phyloP scores from a whole-genome alignment of 2,329 filamentous ascomycete genomes.

The Chaetomiaceae sp. region DNA sequence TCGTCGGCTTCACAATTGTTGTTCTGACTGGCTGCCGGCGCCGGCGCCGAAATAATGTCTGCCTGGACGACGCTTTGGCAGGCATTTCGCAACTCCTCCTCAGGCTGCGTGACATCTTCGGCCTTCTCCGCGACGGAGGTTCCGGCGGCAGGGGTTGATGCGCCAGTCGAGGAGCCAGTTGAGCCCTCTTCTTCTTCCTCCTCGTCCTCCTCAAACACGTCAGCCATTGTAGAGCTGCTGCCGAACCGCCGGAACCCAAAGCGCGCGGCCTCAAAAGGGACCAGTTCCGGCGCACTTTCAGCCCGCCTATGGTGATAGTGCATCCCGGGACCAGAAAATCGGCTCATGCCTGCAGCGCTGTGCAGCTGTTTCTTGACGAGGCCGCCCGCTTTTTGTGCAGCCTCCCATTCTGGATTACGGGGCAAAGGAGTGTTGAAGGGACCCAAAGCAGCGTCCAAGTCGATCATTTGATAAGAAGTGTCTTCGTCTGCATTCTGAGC shows the following conservation, averaged over 20 bases:
- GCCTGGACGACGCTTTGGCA: background rate
- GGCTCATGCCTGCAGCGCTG: slow-evolving; percentile 67
- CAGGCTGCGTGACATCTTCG: slow-evolving; percentile 7
- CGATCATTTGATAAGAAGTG: slow-evolving; percentile 74
- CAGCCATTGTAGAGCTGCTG: slow-evolving; percentile 72
- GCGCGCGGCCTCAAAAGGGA: slow-evolving; percentile 62
- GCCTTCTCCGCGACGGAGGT: slow-evolving; percentile 35
- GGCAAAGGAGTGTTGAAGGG: slow-evolving; percentile 79
- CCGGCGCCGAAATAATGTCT: background rate
- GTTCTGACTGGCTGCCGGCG: slow-evolving; percentile 20
- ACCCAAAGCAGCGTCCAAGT: slow-evolving; percentile 87
- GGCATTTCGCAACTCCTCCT: slow-evolving; percentile 1
- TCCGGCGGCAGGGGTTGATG: slow-evolving; percentile 33
- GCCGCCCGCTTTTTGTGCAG: slow-evolving; percentile 56
- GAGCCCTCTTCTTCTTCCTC: slow-evolving; percentile 53
- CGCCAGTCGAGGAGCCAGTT: slow-evolving; percentile 36
- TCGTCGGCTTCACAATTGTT: background rate
- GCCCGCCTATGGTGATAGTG: slow-evolving; percentile 72
- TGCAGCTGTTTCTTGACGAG: slow-evolving; percentile 66
- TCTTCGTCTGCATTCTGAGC: slow-evolving; percentile 52
- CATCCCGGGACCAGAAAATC: slow-evolving; percentile 64
- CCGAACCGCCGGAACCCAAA: slow-evolving; percentile 58
- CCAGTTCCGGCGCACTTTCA: slow-evolving; percentile 75
- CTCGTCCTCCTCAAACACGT: slow-evolving; percentile 83
- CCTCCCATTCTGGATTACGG: slow-evolving; percentile 62